These are phyloP conservation scores for Rhodotorula toruloides DNA, from an alignment of 768 basidiomycete species.

Conservation along the genomic window DNA sequence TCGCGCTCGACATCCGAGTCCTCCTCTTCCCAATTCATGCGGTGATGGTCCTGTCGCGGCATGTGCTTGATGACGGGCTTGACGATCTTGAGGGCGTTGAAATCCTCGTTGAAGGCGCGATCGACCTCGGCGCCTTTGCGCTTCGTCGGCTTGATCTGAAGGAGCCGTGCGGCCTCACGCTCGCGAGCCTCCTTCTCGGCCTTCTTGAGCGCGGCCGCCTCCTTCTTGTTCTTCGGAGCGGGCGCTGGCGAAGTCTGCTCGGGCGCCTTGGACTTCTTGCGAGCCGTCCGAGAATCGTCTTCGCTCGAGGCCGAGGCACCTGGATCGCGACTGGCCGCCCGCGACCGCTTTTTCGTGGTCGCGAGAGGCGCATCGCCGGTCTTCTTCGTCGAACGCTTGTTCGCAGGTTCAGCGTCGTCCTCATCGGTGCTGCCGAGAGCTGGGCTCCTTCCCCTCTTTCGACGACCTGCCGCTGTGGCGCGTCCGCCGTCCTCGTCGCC, in stretches of 20 bases:
- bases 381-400: slow-evolving; percentile 22
- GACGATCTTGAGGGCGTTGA: slow-evolving; percentile 39
- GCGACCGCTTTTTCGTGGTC: slow-evolving; percentile 1
- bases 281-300: not conserved
- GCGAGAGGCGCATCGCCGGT: slow-evolving; percentile 8
- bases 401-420: not conserved
- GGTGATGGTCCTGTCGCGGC: slow-evolving; percentile 15
- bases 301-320: not conserved
- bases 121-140: slow-evolving; percentile 25
- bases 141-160: slow-evolving; percentile 31
- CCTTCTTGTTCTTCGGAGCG: slow-evolving; percentile 23
- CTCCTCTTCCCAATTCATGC: slow-evolving; percentile 27
- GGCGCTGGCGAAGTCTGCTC: not conserved
- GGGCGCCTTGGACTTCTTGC: slow-evolving; percentile 14
- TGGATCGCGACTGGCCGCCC: slow-evolving; percentile 14
- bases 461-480: not conserved
- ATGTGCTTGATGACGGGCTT: slow-evolving; percentile 20
- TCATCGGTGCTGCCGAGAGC: not conserved
- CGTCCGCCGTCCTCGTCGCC: not conserved
- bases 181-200: slow-evolving; percentile 30
- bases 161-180: slow-evolving; percentile 16
- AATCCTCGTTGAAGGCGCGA: slow-evolving; percentile 33
- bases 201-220: slow-evolving; percentile 26
- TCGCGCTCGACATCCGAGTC: slow-evolving; percentile 33
- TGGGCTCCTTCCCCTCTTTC: slow-evolving; percentile 1